phyloP scores from a whole-genome alignment of 345 rosid genomes.

The Diplotaxis tenuifolia region DNA sequence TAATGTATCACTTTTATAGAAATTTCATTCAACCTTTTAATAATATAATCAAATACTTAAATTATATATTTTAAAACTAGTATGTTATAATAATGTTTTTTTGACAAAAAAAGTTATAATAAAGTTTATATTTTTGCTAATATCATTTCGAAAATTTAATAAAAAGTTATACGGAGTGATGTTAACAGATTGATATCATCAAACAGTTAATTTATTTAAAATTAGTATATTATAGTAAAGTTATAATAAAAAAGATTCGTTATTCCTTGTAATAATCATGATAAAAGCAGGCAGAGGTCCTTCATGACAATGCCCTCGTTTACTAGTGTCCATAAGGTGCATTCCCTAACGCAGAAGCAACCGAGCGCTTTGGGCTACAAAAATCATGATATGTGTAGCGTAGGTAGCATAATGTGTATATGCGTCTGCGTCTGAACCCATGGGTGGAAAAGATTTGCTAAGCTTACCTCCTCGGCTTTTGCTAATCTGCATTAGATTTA shows the following conservation, averaged over 20 bases:
- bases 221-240: neutral
- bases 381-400: neutral
- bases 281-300: neutral
- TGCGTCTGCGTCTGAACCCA: neutral
- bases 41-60: neutral
- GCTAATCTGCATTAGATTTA: neutral
- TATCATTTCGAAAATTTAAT: no score
- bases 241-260: no score
- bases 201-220: neutral
- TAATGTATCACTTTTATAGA: conserved; percentile 5
- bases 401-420: neutral
- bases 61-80: neutral
- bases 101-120: no score
- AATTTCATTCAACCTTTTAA: neutral
- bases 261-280: no score
- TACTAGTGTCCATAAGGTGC: neutral
- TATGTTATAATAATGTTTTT: neutral
- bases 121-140: no score
- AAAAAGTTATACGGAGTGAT: no score
- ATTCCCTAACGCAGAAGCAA: neutral
- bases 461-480: neutral
- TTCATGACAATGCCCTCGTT: neutral
- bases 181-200: no score
- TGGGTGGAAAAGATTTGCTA: neutral
- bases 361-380: neutral